Conservation (phyloP, 257 asterid species). For the Nicotiana sylvestris region DNA sequence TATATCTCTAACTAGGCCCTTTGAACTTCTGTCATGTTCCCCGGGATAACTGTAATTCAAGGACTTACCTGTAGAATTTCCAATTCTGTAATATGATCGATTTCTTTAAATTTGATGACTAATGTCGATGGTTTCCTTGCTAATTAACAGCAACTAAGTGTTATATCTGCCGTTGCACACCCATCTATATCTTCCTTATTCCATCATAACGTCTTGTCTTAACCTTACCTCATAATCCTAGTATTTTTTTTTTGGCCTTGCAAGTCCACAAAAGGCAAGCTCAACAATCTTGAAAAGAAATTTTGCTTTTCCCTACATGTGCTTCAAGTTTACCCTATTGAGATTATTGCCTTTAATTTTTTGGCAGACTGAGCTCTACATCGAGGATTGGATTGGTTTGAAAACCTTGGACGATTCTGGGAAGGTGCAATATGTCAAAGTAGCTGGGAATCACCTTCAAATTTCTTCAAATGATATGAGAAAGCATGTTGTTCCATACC, state of each 20-base stretch:
- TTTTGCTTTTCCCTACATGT: background rate
- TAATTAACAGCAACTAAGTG: background rate
- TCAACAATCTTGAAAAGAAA: background rate
- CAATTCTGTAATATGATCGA: too few relatives aligned
- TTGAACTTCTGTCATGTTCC: too few relatives aligned
- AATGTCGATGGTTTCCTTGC: too few relatives aligned
- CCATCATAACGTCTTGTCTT: background rate
- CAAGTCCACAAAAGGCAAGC: background rate
- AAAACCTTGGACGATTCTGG: slow-evolving; percentile 65
- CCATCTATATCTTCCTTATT: background rate
- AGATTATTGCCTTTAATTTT: background rate
- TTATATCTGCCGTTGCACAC: background rate
- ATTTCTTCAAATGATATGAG: slow-evolving; percentile 67
- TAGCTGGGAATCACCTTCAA: slow-evolving; percentile 76
- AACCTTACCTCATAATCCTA: background rate
- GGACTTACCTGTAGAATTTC: too few relatives aligned
- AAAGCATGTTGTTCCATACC: slow-evolving; percentile 61
- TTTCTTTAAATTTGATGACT: too few relatives aligned
- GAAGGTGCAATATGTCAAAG: slow-evolving; percentile 51
- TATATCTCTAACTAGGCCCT: too few relatives aligned
- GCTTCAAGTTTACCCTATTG: background rate
- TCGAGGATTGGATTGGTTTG: slow-evolving; percentile 89
- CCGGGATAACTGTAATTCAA: too few relatives aligned
- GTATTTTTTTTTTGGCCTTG: background rate
- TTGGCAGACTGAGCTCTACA: slow-evolving; percentile 25